These are phyloP conservation scores for Tetracladium setigerum DNA, from an alignment of 495 filamentous ascomycete genomes.

Conservation along the genomic window DNA sequence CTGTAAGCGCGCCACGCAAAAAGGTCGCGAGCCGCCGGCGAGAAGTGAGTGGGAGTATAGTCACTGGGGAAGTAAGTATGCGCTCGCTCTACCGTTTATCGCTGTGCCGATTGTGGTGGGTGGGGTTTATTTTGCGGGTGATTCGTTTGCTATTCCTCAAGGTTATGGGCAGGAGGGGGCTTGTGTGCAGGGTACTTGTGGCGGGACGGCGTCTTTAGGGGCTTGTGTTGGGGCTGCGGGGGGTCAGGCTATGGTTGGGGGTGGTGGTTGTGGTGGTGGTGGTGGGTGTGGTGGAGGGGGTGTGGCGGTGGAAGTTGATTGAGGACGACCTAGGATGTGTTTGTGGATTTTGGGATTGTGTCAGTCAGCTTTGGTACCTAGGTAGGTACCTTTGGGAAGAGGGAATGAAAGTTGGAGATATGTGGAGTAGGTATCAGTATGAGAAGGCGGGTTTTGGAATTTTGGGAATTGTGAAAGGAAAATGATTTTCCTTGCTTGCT, in stretches of 20 bases:
- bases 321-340: constrained; percentile 14
- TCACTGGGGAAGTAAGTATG: constrained; percentile 45
- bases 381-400: too few species aligned
- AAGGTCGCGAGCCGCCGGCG: constrained; percentile 41
- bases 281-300: constrained; percentile 28
- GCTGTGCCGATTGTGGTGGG: constrained; percentile 24
- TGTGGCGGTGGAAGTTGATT: constrained; percentile 27
- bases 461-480: too few species aligned
- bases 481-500: too few species aligned
- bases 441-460: too few species aligned
- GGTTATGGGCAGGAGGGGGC: constrained; percentile 35
- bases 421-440: too few species aligned
- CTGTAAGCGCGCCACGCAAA: constrained; percentile 51
- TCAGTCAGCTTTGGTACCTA: too few species aligned
- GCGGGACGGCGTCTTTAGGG: constrained; percentile 30
- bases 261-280: constrained; percentile 34
- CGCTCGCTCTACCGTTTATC: constrained; percentile 30
- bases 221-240: constrained; percentile 29
- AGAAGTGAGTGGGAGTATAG: constrained; percentile 43
- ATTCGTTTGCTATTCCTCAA: constrained; percentile 45
- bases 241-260: constrained; percentile 37
- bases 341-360: not conserved
- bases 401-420: too few species aligned
- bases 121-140: constrained; percentile 36
- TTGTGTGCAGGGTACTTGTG: constrained; percentile 36